Conservation (phyloP, 2,329 filamentous ascomycete species). For the Lecanicillium sp. region DNA sequence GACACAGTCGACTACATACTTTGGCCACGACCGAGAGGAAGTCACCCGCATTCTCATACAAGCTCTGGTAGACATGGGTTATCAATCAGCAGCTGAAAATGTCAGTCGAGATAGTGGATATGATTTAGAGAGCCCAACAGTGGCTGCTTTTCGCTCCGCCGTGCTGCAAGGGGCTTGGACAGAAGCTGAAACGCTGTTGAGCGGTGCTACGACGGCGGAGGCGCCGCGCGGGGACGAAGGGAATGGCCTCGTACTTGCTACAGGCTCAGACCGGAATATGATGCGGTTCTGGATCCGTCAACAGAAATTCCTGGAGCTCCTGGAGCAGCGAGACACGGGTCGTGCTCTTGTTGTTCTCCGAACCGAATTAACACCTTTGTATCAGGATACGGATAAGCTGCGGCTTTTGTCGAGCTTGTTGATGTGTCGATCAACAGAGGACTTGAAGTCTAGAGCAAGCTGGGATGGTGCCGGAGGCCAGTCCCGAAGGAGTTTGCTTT, state of each 20-base stretch:
- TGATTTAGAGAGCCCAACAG: constrained; percentile 75
- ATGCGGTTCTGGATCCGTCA: constrained; percentile 87
- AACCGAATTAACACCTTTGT: constrained; percentile 77
- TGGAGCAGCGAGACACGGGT: constrained; percentile 67
- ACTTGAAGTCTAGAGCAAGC: constrained; percentile 65
- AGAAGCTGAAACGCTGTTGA: constrained; percentile 75
- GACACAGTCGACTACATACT: constrained; percentile 44
- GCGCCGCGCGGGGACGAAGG: constrained; percentile 21
- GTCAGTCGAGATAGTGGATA: constrained; percentile 78
- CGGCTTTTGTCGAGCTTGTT: constrained; percentile 82
- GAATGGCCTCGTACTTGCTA: constrained; percentile 63
- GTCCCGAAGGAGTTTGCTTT: constrained; percentile 68
- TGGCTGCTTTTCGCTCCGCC: constrained; percentile 76
- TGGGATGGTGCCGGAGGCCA: constrained; percentile 78
- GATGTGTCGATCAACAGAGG: constrained; percentile 75
- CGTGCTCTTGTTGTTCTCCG: constrained; percentile 76
- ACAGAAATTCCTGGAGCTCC: constrained; percentile 88
- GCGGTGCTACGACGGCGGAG: constrained; percentile 38
- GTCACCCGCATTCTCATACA: constrained; percentile 90
- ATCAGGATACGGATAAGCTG: constrained; percentile 67
- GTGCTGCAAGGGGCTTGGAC: constrained; percentile 75
- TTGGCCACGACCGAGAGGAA: constrained; percentile 85
- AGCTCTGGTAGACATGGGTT: constrained; percentile 81
- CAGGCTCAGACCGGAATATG: constrained; percentile 64
- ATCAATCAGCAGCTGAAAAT: constrained; percentile 64